Base-by-base conservation (phyloP, 2,329 filamentous ascomycete genomes). In the Penicillium capsulatum region DNA sequence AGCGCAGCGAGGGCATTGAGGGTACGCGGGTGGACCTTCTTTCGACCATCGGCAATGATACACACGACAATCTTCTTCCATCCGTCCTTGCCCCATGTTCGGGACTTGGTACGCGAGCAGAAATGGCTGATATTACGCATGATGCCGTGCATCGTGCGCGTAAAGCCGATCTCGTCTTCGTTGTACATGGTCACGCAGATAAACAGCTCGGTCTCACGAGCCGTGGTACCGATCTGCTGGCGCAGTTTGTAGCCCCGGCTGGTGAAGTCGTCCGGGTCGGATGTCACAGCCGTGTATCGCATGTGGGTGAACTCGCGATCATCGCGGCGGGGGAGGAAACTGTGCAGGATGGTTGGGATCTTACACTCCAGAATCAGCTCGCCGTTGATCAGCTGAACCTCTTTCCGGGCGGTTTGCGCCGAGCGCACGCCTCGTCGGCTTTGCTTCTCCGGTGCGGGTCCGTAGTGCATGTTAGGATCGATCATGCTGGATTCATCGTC, bases 21-120 rank as follows among this genome's bases (percentile, higher is more conserved):
- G 0, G 92, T 97, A 40, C 92, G 79, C 9, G 89, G 88, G 61
- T 98, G 88, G 20, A 98, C 91, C 67, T 89, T 89, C 72, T 89
- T 82, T 57, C 94, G 84, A 15, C 92, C 92, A 62, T 98, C 92
- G 1, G 89, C 90, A 42, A 98, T 90, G 59, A 98, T 86, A 61
- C 89, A 96, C 0, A 98, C 91, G 0, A 98, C 92, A 58, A 98
- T 96, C 73, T 98, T 98, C 68, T 98, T 88, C 92, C 92, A 98
- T 3, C 92, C 92, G 37, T 87, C 81, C 54, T 95, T 94, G 27
- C 92, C 94, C 92, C 92, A 98, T 0, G 90, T 97, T 43, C 92
- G 80, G 4, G 89, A 95, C 64, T 92, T 91, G 38, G 83, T 85
- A 37, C 92, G 83, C 14, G 84, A 88, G 72, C 92, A 98, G 67